These are phyloP conservation scores for Drosera spatulata DNA, from an alignment of 179 eudicot species.

Conservation along the genomic window DNA sequence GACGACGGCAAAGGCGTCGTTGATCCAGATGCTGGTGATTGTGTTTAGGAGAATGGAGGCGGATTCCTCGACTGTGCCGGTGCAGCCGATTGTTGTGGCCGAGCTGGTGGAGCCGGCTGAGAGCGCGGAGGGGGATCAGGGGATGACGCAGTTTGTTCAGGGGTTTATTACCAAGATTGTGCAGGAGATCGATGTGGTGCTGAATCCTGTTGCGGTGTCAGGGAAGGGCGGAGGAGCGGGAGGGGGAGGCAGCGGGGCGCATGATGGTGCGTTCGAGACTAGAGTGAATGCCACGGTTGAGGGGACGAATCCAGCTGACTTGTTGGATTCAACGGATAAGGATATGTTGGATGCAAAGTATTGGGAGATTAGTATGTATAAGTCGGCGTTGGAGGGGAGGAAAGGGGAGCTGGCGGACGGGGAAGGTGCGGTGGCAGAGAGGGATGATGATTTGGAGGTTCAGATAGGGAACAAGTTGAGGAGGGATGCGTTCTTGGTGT, in stretches of 20 bases:
- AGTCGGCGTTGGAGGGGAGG: slow-evolving; percentile 87
- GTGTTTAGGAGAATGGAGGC: slow-evolving; percentile 98
- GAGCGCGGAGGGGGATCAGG: slow-evolving; percentile 51
- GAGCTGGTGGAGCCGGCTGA: slow-evolving; percentile 85
- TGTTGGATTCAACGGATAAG: slow-evolving; percentile 94
- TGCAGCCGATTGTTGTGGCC: slow-evolving; percentile 94
- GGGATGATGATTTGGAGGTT: slow-evolving; percentile 91
- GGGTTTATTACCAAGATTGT: slow-evolving; percentile 83
- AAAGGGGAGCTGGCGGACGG: slow-evolving; percentile 92
- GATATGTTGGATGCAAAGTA: slow-evolving; percentile 99
- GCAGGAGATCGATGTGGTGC: slow-evolving; percentile 78
- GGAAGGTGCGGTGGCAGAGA: slow-evolving; percentile 32
- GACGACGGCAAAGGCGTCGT: slow-evolving; percentile 84
- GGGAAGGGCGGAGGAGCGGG: slow-evolving; percentile 12
- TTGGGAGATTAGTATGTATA: slow-evolving; percentile 99
- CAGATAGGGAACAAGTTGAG: slow-evolving; percentile 94
- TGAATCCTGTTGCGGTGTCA: slow-evolving; percentile 32
- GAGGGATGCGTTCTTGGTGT: slow-evolving; percentile 92
- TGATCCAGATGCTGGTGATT: slow-evolving; percentile 91
- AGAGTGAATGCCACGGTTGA: slow-evolving; percentile 62
- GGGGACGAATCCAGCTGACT: slow-evolving; percentile 87
- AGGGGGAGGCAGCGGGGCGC: slow-evolving; percentile 20
- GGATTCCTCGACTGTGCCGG: slow-evolving; percentile 72
- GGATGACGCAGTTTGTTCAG: slow-evolving; percentile 71
- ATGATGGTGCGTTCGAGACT: slow-evolving; percentile 91